Conservation (phyloP, 805 yeast species). For the Candida sakaeoensis region DNA sequence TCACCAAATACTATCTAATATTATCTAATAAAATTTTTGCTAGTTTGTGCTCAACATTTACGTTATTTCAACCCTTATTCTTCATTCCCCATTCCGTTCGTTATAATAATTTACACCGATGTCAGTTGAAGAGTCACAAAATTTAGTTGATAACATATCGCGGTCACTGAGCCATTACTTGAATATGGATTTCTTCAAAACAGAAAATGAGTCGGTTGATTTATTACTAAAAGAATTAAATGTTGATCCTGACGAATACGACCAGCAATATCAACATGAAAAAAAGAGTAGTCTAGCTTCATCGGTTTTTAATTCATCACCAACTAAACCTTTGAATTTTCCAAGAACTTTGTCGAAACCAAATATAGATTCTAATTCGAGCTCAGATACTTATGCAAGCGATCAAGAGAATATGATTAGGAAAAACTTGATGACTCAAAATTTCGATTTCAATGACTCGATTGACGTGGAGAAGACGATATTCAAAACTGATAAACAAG, state of each 20-base stretch:
- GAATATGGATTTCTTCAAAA: background rate
- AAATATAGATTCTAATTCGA: slow-evolving; percentile 31
- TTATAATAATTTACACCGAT: background rate
- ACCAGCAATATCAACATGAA: background rate
- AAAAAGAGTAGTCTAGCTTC: slow-evolving; percentile 1
- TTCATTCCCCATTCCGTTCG: background rate
- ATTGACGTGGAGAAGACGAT: slow-evolving; percentile 13
- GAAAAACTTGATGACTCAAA: slow-evolving; percentile 16
- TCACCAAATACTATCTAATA: no score
- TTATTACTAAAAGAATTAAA: slow-evolving; percentile 25
- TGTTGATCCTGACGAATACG: slow-evolving; percentile 10
- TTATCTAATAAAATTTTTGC: no score
- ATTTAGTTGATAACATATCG: slow-evolving; percentile 9
- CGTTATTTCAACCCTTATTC: background rate
- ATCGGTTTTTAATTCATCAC: slow-evolving; percentile 21
- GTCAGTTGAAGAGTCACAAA: slow-evolving; percentile 10
- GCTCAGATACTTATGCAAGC: slow-evolving; percentile 41
- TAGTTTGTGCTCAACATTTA: background rate
- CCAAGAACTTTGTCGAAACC: slow-evolving; percentile 14
- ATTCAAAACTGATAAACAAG: slow-evolving; percentile 2
- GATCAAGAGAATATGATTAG: slow-evolving; percentile 17
- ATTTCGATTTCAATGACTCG: slow-evolving; percentile 18
- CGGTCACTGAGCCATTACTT: slow-evolving; percentile 8
- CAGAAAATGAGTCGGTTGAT: slow-evolving; percentile 23
- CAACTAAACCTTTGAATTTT: slow-evolving; percentile 32